phyloP scores from a whole-genome alignment of 768 basidiomycete species.

The Suillus brevipes region DNA sequence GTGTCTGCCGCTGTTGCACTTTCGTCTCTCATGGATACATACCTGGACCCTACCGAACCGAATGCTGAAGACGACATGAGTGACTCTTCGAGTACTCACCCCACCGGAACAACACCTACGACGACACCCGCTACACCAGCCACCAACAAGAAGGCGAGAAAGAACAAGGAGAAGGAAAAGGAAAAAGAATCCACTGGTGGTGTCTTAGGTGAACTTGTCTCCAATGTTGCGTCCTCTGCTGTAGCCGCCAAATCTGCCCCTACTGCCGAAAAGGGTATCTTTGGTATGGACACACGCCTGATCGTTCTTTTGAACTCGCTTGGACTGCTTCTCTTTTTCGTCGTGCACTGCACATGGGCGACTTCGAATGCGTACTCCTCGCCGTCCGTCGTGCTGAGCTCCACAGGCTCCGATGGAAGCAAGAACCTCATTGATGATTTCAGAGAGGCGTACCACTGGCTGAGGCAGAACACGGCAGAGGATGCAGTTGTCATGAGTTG shows the following conservation, averaged over 20 bases:
- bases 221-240: conserved; percentile 37
- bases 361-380: conserved; percentile 95
- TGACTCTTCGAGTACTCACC: conserved; percentile 9
- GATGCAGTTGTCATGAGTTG: conserved; percentile 96
- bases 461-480: conserved; percentile 91
- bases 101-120: conserved; percentile 25
- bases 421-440: conserved; percentile 98
- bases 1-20: conserved; percentile 90
- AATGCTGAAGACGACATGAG: conserved; percentile 22
- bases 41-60: conserved; percentile 83
- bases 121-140: conserved; percentile 28
- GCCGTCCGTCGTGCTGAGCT: conserved; percentile 93
- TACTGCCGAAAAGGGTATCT: conserved; percentile 56
- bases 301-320: conserved; percentile 73
- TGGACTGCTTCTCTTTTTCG: conserved; percentile 84
- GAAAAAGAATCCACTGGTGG: conserved; percentile 49
- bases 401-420: conserved; percentile 74
- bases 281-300: conserved; percentile 81
- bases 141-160: conserved; percentile 47
- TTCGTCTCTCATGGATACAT: conserved; percentile 85
- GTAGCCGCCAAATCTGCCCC: conserved; percentile 27
- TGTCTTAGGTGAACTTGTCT: conserved; percentile 42
- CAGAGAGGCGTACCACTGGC: conserved; percentile 99
- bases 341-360: conserved; percentile 96
- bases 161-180: conserved; percentile 56